Evolutionary conservation across 75 land plant species (phyloP), one percentile per base, ranked within the genome.

Genomic region (Sequoia sempervirens): DNA sequence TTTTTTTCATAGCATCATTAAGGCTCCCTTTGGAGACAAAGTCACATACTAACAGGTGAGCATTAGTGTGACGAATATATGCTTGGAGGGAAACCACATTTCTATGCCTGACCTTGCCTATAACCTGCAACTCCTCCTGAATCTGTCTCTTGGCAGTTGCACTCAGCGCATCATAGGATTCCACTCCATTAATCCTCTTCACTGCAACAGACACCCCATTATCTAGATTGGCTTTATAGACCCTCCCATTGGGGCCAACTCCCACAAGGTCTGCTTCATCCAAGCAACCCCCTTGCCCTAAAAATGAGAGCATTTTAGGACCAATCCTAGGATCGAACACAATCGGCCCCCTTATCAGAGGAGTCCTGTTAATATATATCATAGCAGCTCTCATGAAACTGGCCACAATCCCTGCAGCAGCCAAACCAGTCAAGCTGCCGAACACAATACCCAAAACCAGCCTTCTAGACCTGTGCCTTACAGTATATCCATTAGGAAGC

Each of bases 331-430:
- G 91, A 83, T 90, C 87, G 87, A 96, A 96, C 80, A 92, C 80
- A 45, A 93, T 91, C 14, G 98, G 97, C 38, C 93, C 97, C 73
- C 91, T 90, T 78, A 91, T 87, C 76, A 89, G 84, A 47, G 95
- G 91, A 13, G 90, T 83, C 47, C 85, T 66, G 82, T 86, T 85
- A 20, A 89, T 38, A 87, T 88, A 90, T 15, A 70, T 84, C 68
- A 90, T 20, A 56, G 87, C 84, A 73, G 84, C 80, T 17, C 92
- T 87, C 43, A 91, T 32, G 30, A 87, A 11, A 70, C 78, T 58
- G 43, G 87, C 93, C 23, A 90, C 37, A 50, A 93, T 18, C 9
- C 85, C 4, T 23, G 96, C 85, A n/a, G 75, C 83, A 41, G 90
- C 8, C 30, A 89, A 54, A 13, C 97, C 96, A 26, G 93, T 87